These are phyloP conservation scores for Nicotiana otophora DNA, from an alignment of 257 asterid genomes.

Conservation along the genomic window DNA sequence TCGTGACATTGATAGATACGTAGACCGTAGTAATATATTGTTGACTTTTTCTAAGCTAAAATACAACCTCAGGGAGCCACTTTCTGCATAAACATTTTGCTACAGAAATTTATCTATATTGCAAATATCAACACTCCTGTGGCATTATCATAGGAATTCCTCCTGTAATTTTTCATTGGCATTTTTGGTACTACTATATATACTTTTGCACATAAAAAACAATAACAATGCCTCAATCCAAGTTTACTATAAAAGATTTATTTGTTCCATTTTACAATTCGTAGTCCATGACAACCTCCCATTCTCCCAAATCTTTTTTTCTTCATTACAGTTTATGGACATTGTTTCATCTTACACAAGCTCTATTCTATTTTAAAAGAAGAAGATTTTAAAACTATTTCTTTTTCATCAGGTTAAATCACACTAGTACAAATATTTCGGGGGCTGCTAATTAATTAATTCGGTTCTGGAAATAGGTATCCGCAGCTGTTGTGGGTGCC, in stretches of 20 bases:
- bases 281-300: background rate
- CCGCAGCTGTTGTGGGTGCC: too few species aligned
- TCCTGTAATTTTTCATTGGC: background rate
- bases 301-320: background rate
- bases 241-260: background rate
- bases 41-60: too few species aligned
- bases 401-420: too few species aligned
- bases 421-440: too few species aligned
- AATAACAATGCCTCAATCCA: background rate
- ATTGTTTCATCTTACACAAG: background rate
- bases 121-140: background rate
- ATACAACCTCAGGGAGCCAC: background rate
- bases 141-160: background rate
- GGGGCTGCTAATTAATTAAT: too few species aligned
- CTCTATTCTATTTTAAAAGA: background rate
- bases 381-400: too few species aligned
- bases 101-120: background rate
- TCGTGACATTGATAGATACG: too few species aligned
- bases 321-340: background rate
- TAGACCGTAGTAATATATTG: too few species aligned
- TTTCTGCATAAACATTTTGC: background rate
- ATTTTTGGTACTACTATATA: background rate
- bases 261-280: background rate
- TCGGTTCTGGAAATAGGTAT: too few species aligned
- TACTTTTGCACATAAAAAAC: background rate